phyloP scores from a whole-genome alignment of 768 basidiomycete species.

The Suillus alpinus region DNA sequence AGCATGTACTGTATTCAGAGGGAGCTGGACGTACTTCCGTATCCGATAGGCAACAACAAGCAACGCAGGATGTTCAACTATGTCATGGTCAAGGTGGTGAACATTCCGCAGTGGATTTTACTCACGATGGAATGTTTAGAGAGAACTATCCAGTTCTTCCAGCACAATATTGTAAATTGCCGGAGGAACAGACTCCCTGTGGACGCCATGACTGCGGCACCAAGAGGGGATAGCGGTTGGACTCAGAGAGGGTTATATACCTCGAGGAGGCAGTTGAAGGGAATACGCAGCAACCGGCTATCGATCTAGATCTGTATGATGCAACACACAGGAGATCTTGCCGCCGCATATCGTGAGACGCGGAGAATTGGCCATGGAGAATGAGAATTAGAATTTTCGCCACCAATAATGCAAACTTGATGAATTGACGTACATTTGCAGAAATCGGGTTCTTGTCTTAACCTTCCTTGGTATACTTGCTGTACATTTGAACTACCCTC shows the following conservation, averaged over 20 bases:
- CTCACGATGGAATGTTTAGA: conserved; percentile 64
- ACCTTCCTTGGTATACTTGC: not conserved
- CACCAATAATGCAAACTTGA: too few relatives aligned
- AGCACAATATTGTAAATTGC: conserved; percentile 57
- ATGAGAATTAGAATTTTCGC: not conserved
- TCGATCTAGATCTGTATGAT: not conserved
- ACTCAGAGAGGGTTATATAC: not conserved
- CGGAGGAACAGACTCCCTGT: conserved; percentile 47
- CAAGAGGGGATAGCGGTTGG: not conserved
- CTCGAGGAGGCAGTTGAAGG: not conserved
- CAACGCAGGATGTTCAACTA: conserved; percentile 62
- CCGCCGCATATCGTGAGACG: not conserved
- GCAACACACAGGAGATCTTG: not conserved
- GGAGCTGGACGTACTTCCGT: conserved; percentile 36
- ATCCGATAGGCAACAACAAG: conserved; percentile 61
- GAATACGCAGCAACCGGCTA: not conserved
- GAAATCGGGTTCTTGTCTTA: not conserved
- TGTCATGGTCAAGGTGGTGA: not conserved
- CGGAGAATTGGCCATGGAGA: not conserved
- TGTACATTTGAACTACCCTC: too few relatives aligned
- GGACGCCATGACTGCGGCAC: not conserved
- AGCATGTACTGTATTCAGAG: not conserved
- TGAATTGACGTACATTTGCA: not conserved
- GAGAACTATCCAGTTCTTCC: conserved; percentile 76
- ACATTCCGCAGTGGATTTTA: conserved; percentile 6